phyloP scores from a whole-genome alignment of 768 basidiomycete genomes.

The Sarcomyxa edulis region DNA sequence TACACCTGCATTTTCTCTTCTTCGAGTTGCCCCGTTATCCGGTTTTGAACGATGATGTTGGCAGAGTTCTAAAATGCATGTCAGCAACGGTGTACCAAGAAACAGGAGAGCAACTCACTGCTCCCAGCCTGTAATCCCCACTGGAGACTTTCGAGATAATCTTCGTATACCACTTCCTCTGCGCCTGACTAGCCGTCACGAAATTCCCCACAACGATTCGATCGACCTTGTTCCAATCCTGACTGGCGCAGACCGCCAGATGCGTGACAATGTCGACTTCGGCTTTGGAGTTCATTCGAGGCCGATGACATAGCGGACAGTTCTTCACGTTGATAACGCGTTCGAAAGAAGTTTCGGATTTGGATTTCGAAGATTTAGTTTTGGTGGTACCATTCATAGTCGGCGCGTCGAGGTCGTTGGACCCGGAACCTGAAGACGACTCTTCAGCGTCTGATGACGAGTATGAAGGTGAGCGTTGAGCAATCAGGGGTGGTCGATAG shows the following conservation, averaged over 20 bases:
- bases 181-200: conserved; percentile 91
- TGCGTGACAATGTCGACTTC: conserved; percentile 97
- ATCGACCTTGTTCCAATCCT: conserved; percentile 89
- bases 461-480: neutral
- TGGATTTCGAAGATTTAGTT: conserved; percentile 12
- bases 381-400: too few relatives aligned
- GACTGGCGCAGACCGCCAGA: conserved; percentile 91
- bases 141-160: conserved; percentile 80
- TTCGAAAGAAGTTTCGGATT: conserved; percentile 46
- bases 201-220: conserved; percentile 90
- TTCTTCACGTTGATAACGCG: conserved; percentile 93
- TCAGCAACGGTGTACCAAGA: neutral
- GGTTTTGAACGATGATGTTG: conserved; percentile 96
- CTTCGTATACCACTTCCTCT: conserved; percentile 96
- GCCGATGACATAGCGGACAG: conserved; percentile 91
- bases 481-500: neutral
- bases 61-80: conserved; percentile 70
- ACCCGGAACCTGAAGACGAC: conserved; percentile 12
- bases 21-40: conserved; percentile 84
- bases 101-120: conserved; percentile 44
- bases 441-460: conserved; percentile 18
- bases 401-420: too few relatives aligned
- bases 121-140: conserved; percentile 87
- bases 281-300: conserved; percentile 76
- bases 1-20: conserved; percentile 99